Conservation (phyloP, 2,329 filamentous ascomycete genomes). For the Fusarium fracticaudum region DNA sequence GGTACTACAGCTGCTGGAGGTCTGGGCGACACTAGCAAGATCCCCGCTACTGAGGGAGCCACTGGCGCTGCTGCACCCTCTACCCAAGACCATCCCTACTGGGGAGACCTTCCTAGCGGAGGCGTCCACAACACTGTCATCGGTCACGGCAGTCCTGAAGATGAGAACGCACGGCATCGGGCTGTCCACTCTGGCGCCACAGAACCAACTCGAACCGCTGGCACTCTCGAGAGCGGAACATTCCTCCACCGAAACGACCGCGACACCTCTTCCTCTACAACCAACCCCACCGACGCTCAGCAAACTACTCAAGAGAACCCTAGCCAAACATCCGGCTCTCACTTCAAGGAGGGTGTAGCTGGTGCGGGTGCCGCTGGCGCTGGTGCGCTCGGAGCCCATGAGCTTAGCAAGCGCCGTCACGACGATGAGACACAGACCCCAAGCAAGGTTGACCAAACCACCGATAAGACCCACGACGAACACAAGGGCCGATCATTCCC, state of each 20-base stretch:
- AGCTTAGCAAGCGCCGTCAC: not conserved
- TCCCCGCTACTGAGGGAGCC: not conserved
- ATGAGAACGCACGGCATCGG: conserved; percentile 8
- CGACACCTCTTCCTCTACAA: not conserved
- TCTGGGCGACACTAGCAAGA: not conserved
- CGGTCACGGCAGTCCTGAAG: conserved; percentile 25
- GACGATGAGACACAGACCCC: not conserved
- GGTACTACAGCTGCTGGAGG: not conserved
- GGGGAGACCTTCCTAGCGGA: conserved; percentile 28
- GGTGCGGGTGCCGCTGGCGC: not conserved
- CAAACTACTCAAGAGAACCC: not conserved
- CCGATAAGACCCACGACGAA: not conserved
- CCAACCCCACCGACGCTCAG: conserved; percentile 1
- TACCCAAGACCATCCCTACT: conserved; percentile 28
- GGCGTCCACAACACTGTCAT: conserved; percentile 19
- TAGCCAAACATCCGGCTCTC: conserved; percentile 1
- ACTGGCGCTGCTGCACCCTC: not conserved
- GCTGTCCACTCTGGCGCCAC: not conserved
- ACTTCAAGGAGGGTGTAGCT: conserved; percentile 8
- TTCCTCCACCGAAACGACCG: not conserved
- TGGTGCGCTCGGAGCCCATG: conserved; percentile 9
- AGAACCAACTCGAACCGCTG: not conserved
- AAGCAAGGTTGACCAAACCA: not conserved
- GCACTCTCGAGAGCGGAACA: conserved; percentile 1
- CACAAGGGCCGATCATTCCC: conserved; percentile 27